Conservation (phyloP, 2,329 filamentous ascomycete species). For the Diaporthe citriasiana region DNA sequence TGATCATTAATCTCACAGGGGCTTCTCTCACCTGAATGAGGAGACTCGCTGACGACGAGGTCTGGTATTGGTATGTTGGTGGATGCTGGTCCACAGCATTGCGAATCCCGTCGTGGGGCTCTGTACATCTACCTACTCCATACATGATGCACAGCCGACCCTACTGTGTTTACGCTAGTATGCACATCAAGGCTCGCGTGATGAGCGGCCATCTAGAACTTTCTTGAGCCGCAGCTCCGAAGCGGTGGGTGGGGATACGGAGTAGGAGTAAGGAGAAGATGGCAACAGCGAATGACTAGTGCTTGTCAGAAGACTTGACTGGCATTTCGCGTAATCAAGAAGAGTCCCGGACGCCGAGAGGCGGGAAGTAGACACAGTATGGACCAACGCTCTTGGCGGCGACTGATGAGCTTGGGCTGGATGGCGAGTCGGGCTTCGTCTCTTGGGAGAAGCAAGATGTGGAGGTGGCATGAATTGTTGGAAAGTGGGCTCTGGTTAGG, state of each 20-base stretch:
- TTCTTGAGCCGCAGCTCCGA: neutral
- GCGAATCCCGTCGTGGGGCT: neutral
- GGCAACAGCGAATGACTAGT: neutral
- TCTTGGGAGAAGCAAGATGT: neutral
- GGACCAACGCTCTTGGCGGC: neutral
- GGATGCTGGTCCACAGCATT: neutral
- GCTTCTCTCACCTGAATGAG: neutral
- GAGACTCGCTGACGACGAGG: neutral
- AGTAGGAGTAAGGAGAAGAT: neutral
- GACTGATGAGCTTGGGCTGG: constrained; percentile 10
- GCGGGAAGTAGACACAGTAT: neutral
- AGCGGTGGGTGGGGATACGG: neutral
- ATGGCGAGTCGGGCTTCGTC: neutral
- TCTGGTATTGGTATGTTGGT: neutral
- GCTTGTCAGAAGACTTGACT: neutral
- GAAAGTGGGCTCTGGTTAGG: too few relatives aligned
- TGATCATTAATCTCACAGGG: neutral
- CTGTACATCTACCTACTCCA: neutral
- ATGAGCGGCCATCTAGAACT: constrained; percentile 1
- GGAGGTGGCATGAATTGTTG: neutral
- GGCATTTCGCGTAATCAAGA: neutral
- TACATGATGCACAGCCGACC: neutral
- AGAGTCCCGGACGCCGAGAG: constrained; percentile 4
- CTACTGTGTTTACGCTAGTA: neutral
- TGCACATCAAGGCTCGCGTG: neutral